phyloP scores from a whole-genome alignment of 805 yeast species.

The Lachancea nothofagi region DNA sequence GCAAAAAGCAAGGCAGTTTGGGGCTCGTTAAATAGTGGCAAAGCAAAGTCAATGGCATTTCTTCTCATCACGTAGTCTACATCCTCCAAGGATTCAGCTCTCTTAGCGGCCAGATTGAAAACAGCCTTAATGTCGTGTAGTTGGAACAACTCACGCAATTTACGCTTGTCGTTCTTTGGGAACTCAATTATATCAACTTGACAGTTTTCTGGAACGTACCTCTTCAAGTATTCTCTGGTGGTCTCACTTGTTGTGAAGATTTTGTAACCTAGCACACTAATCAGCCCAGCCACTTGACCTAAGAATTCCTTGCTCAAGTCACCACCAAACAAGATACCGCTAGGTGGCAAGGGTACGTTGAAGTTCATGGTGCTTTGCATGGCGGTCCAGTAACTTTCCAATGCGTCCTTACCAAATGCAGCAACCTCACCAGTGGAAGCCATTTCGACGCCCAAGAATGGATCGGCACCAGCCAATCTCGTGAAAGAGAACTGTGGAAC shows the following conservation, averaged over 20 bases:
- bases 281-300: slow-evolving; percentile 64
- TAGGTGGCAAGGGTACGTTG: slow-evolving; percentile 85
- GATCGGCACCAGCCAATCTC: slow-evolving; percentile 98
- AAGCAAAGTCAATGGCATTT: slow-evolving; percentile 96
- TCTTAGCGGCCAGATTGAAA: slow-evolving; percentile 82
- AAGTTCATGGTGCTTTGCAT: slow-evolving; percentile 97
- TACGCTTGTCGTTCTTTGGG: slow-evolving; percentile 91
- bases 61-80: slow-evolving; percentile 97
- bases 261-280: slow-evolving; percentile 68
- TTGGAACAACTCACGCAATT: slow-evolving; percentile 88
- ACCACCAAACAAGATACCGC: slow-evolving; percentile 91
- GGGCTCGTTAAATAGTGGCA: slow-evolving; percentile 95
- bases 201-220: slow-evolving; percentile 36
- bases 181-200: slow-evolving; percentile 65
- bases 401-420: slow-evolving; percentile 78
- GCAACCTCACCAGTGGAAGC: slow-evolving; percentile 99
- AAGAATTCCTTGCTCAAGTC: slow-evolving; percentile 68
- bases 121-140: slow-evolving; percentile 79
- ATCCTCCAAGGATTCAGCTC: slow-evolving; percentile 81
- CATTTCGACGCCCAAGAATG: slow-evolving; percentile 98
- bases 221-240: slow-evolving; percentile 63
- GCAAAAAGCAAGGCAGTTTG: slow-evolving; percentile 87
- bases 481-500: slow-evolving; percentile 99
- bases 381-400: slow-evolving; percentile 97
- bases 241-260: slow-evolving; percentile 69